Base-by-base conservation (phyloP, 306 rosid genomes). In the Mimosa pudica region DNA sequence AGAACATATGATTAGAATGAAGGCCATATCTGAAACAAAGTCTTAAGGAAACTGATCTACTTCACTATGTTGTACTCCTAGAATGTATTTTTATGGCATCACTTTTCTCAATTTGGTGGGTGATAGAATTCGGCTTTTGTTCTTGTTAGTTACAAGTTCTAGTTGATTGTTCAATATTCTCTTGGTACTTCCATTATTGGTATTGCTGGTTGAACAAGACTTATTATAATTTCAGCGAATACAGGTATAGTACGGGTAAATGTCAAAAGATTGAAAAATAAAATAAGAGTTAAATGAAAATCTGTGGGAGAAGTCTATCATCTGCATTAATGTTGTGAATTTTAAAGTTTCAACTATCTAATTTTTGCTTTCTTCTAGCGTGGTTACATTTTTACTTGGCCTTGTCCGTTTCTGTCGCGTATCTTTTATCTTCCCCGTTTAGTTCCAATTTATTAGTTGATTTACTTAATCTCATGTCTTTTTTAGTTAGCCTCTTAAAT, bases 391-490 rank as follows among this genome's bases (percentile, higher is more conserved):
- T 35, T 30, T 17, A 73, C 65, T 33, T 36, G 5, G 35, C 6
- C 33, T 55, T 20, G 32, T n/a, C 32, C 36, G 46, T 63, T 33
- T 54, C 1, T 73, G 36, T 36, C 67, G 24, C 61, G 30, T 70
- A 61, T 67, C 76, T 32, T 54, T 46, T 66, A 33, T 17, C 44
- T 77, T 80, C 55, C 62, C 49, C 74, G 54, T 13, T 73, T 38
- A 69, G 64, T 73, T 74, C 46, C 77, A 70, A 42, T 44, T 55
- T 77, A 52, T 77, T n/a, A 6, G 18, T 47, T 71, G 72, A 52
- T 65, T 77, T 58, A 42, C 67, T 70, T 64, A 61, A 68, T 78
- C 74, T 78, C 74, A 51, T 48, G 41, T 42, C 42, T 57, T 71
- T 51, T 74, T 76, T 36, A 55, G 58, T 41, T 57, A 64, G 24